Evolutionary conservation across 495 filamentous ascomycete genomes (phyloP).

Genomic region (Aspergillus heteromorphus): DNA sequence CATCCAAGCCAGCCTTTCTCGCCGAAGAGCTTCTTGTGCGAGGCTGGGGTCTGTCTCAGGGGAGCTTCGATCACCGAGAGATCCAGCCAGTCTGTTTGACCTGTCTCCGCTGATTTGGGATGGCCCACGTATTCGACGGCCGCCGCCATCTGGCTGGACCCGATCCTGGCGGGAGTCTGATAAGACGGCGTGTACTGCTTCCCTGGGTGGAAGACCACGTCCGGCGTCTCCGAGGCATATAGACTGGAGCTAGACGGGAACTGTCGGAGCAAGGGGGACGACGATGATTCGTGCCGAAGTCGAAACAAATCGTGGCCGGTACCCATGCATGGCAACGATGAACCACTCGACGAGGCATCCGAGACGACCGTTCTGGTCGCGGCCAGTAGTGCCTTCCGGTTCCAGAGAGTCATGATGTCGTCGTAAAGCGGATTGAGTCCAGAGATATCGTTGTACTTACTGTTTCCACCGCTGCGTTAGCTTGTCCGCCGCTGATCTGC

Average conservation of each 20-base stretch:
- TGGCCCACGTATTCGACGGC: conserved; percentile 6
- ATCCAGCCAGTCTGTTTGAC: neutral
- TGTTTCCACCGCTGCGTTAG: conserved; percentile 14
- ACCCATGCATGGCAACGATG: conserved; percentile 6
- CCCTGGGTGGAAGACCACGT: conserved; percentile 3
- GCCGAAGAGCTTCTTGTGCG: conserved; percentile 51
- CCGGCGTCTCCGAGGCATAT: neutral
- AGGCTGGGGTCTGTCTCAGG: neutral
- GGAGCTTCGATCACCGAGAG: neutral
- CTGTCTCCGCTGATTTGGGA: neutral
- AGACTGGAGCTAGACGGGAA: neutral
- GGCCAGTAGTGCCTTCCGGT: neutral
- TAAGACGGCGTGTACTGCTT: conserved; percentile 9
- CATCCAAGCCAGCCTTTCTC: conserved; percentile 46
- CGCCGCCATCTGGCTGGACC: conserved; percentile 7
- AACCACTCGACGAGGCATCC: conserved; percentile 4
- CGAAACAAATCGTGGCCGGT: neutral
- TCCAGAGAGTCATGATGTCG: conserved; percentile 20
- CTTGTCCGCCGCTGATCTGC: neutral
- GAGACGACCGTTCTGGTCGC: neutral
- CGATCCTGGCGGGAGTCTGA: neutral
- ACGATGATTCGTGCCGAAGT: neutral
- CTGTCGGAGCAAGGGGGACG: conserved; percentile 1
- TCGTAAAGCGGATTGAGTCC: conserved; percentile 31
- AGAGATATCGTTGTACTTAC: conserved; percentile 24